Conservation (phyloP, 2,329 filamentous ascomycete species). For the Neonectria faginata region DNA sequence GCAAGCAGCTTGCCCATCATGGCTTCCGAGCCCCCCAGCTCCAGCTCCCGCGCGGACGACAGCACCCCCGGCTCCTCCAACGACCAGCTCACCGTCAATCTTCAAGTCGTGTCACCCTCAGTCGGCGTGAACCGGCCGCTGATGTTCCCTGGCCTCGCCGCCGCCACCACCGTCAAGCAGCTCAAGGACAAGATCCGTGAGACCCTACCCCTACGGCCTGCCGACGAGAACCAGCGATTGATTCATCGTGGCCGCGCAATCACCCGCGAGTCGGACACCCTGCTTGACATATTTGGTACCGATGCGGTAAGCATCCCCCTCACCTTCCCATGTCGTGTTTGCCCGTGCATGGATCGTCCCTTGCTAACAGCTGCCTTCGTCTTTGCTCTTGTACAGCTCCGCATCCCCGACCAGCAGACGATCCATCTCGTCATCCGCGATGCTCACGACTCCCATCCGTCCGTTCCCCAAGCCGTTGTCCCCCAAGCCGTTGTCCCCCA, state of each 20-base stretch:
- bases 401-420: conserved; percentile 60
- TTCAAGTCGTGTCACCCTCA: conserved; percentile 71
- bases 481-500: conserved; percentile 1
- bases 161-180: conserved; percentile 65
- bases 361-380: conserved; percentile 36
- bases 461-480: conserved; percentile 36
- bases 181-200: conserved; percentile 70
- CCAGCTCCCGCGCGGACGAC: conserved; percentile 44
- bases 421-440: conserved; percentile 66
- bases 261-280: conserved; percentile 64
- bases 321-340: conserved; percentile 2
- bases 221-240: conserved; percentile 67
- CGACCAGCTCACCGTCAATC: conserved; percentile 60
- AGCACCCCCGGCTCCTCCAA: conserved; percentile 36
- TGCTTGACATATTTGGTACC: conserved; percentile 68
- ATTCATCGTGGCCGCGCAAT: conserved; percentile 71
- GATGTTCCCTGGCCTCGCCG: conserved; percentile 60
- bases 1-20: conserved; percentile 49
- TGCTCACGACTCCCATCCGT: conserved; percentile 45
- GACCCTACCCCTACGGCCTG: conserved; percentile 60
- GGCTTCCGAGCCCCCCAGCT: conserved; percentile 53
- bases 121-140: conserved; percentile 64
- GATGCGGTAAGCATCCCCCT: conserved; percentile 58
- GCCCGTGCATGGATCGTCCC: conserved; percentile 21
- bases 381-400: conserved; percentile 51